Conservation (phyloP, 2,329 filamentous ascomycete genomes). For the Fonsecaea pugnacius region DNA sequence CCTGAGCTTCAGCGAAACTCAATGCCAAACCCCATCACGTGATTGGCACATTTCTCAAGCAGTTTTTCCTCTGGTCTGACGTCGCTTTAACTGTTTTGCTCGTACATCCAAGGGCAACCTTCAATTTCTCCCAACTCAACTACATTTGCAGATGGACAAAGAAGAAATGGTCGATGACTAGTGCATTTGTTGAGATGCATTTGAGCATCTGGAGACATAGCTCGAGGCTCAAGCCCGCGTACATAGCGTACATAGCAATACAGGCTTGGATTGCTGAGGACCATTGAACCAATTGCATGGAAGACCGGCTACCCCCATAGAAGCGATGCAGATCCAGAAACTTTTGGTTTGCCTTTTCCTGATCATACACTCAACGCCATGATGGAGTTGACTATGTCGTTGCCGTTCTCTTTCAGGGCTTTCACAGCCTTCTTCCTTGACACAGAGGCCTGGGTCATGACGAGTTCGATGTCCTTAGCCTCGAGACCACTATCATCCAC, state of each 20-base stretch:
- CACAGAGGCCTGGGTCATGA: slow-evolving; percentile 97
- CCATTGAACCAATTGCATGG: slow-evolving; percentile 9
- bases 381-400: slow-evolving; percentile 99
- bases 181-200: slow-evolving; percentile 12
- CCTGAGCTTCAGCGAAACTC: slow-evolving; percentile 23
- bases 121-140: background rate
- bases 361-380: slow-evolving; percentile 87
- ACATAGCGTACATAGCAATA: slow-evolving; percentile 13
- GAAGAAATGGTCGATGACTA: background rate
- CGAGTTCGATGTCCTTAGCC: slow-evolving; percentile 98
- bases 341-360: slow-evolving; percentile 22
- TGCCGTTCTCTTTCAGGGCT: slow-evolving; percentile 94
- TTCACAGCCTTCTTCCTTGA: slow-evolving; percentile 99
- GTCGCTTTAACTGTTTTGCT: background rate
- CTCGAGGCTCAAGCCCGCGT: slow-evolving; percentile 11
- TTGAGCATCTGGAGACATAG: slow-evolving; percentile 22
- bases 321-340: slow-evolving; percentile 24
- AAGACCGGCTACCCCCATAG: background rate
- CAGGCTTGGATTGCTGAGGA: slow-evolving; percentile 2
- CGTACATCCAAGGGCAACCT: background rate
- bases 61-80: background rate
- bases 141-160: background rate
- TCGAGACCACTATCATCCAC: slow-evolving; percentile 93
- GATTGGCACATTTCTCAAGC: background rate
- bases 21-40: slow-evolving; percentile 21